Percentiles rank a stretch among this genome's conserved stretches.
phyloP scores from a whole-genome alignment of 2,329 filamentous ascomycete genomes.

The Orbilia oligospora region DNA sequence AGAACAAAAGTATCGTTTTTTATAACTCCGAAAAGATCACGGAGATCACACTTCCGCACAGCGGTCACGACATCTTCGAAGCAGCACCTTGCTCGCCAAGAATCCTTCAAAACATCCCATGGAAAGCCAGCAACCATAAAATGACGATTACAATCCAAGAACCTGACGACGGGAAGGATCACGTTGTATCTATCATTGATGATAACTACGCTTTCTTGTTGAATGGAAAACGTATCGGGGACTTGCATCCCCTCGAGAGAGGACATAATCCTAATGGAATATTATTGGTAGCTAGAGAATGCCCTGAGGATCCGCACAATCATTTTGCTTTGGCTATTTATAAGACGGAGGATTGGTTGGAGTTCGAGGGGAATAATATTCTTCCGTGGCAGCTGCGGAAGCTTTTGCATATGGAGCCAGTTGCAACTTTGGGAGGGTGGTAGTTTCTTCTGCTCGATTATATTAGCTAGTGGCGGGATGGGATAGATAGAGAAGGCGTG shows the following conservation, averaged over 20 bases:
- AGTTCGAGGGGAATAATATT: background rate
- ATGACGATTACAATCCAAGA: background rate
- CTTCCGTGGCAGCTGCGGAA: background rate
- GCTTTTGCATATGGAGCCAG: background rate
- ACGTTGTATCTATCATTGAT: background rate
- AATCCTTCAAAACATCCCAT: conserved; percentile 1
- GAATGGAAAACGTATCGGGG: background rate
- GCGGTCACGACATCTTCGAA: background rate
- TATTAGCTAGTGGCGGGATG: no score
- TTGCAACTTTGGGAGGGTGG: background rate
- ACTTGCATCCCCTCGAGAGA: background rate
- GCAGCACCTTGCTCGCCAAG: background rate
- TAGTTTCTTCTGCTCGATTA: background rate
- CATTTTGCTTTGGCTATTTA: background rate
- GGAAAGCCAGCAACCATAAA: background rate
- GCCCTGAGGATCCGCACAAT: background rate
- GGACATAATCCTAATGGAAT: background rate
- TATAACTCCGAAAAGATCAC: background rate
- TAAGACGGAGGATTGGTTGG: background rate
- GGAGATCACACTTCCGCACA: background rate
- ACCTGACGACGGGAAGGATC: background rate
- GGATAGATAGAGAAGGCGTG: no score
- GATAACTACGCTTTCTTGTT: background rate
- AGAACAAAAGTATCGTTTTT: background rate
- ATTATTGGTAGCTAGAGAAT: background rate